Conservation (phyloP, 1,284 basidiomycete species). For the Moesziomyces sp. region DNA sequence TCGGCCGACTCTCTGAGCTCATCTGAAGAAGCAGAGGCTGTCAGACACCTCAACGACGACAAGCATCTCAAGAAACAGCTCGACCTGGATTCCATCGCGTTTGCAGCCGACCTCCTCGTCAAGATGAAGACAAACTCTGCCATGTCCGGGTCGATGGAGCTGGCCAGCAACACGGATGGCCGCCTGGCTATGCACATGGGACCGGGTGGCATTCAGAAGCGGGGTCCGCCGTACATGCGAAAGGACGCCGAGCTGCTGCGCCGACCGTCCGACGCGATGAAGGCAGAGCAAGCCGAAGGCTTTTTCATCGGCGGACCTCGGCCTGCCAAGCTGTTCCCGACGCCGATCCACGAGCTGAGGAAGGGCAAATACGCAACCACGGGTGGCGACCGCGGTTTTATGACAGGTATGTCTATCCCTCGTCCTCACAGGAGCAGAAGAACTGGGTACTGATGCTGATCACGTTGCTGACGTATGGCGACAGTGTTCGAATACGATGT, state of each 20-base stretch:
- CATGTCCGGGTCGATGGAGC: background rate
- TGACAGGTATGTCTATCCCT: slow-evolving; percentile 30
- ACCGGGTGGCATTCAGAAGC: background rate
- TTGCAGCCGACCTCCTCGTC: background rate
- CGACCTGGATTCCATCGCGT: background rate
- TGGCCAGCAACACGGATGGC: background rate
- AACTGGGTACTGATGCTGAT: too few relatives aligned
- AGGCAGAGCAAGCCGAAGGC: background rate
- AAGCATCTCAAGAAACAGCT: background rate
- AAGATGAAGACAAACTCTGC: background rate
- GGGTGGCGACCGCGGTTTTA: slow-evolving; percentile 40
- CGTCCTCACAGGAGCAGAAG: too few relatives aligned
- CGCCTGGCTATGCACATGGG: background rate
- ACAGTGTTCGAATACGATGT: slow-evolving; percentile 52
- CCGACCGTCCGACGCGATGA: background rate
- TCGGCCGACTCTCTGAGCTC: too few relatives aligned
- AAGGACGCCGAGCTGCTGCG: slow-evolving; percentile 3
- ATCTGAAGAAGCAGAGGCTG: too few relatives aligned
- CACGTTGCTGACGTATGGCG: background rate
- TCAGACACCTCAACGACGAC: too few relatives aligned
- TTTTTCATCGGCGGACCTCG: slow-evolving; percentile 37
- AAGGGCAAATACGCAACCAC: slow-evolving; percentile 47
- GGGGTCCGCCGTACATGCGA: slow-evolving; percentile 21
- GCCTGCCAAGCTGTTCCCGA: slow-evolving; percentile 31
- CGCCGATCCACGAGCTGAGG: slow-evolving; percentile 26